These are phyloP conservation scores for Endothia cerciana DNA, from an alignment of 2,329 filamentous ascomycete genomes.

Conservation along the genomic window DNA sequence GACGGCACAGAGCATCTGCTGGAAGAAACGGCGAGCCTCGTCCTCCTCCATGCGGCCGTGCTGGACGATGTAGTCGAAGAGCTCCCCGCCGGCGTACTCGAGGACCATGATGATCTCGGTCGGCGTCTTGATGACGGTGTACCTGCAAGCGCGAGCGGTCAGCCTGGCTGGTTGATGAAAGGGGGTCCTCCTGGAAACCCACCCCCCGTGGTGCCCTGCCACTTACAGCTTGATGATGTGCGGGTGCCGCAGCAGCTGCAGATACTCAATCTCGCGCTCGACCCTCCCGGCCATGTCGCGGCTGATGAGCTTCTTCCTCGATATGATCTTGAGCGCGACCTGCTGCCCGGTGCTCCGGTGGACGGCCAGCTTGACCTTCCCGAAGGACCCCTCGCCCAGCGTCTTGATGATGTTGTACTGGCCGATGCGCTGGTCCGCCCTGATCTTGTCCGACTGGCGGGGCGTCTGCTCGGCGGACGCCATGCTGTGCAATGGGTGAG, in stretches of 20 bases:
- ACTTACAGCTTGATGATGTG: conserved; percentile 97
- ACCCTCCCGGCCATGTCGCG: conserved; percentile 97
- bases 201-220: background rate
- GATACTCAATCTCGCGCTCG: conserved; percentile 96
- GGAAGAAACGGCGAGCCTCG: conserved; percentile 96
- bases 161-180: no score
- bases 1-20: conserved; percentile 98
- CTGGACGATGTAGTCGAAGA: conserved; percentile 98
- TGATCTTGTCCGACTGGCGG: conserved; percentile 50
- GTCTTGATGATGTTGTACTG: conserved; percentile 91
- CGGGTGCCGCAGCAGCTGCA: conserved; percentile 91
- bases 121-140: conserved; percentile 93
- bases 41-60: conserved; percentile 89
- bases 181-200: no score
- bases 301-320: conserved; percentile 92
- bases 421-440: conserved; percentile 82
- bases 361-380: conserved; percentile 96
- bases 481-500: conserved; percentile 34
- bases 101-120: conserved; percentile 99
- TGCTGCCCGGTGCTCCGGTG: conserved; percentile 92
- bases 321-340: conserved; percentile 97
- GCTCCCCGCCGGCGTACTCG: conserved; percentile 93
- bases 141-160: conserved; percentile 53
- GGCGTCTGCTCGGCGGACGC: conserved; percentile 32
- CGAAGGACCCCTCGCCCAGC: conserved; percentile 94